These are phyloP conservation scores for sorghum (Sorghum bicolor) DNA, from an alignment of 176 grass and related monocot species.

Conservation along the genomic window Sorghum_bicolor_NCBIv3 NC_012870.2:7119501-7120000, in stretches of 20 bases:
- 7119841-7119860: conserved; percentile 71
- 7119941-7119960: conserved; percentile 7
- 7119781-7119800: conserved; percentile 72
- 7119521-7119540: conserved; percentile 14
- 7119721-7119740: conserved; percentile 81
- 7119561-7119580: not conserved
- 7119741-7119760: conserved; percentile 97
- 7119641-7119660: conserved; percentile 4
- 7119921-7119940: conserved; percentile 60
- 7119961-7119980: conserved; percentile 4
- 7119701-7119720: conserved; percentile 16
- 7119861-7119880: conserved; percentile 74
- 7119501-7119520: not conserved
- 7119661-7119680: not conserved
- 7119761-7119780: conserved; percentile 92
- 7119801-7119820: conserved; percentile 67
- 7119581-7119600: conserved; percentile 13
- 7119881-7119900: conserved; percentile 72
- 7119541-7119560: not conserved
- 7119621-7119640: not conserved
- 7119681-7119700: not conserved
- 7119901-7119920: conserved; percentile 66
- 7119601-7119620: conserved; percentile 6
- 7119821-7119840: conserved; percentile 59
- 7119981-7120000: conserved; percentile 23